Evolutionary conservation across 177 flowering plant species (phyloP), one percentile per base, ranked within the genome.

Genomic region (Telopea speciosissima): DNA sequence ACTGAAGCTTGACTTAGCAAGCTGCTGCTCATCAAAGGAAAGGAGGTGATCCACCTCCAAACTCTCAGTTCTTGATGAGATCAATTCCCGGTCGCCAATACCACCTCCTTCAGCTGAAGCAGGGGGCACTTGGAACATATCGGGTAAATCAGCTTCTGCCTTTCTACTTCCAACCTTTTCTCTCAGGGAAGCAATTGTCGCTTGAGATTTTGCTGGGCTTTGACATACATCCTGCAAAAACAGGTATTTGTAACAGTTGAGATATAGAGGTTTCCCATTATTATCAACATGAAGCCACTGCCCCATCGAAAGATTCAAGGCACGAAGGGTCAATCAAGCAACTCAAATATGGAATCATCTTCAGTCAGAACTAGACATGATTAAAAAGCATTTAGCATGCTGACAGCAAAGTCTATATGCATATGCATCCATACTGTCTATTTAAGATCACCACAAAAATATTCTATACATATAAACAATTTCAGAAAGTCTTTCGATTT

Each of bases 1-100:
- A 62, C 42, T 68, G 28, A 77, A 71, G 62, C 76, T 75, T 26
- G 75, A 75, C 68, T 68, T 58, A 28, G 45, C 73, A n/a, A n/a
- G n/a, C 1, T 79, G 74, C 40, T 76, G 78, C 58, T 81, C 82
- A 62, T 76, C 72, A 71, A 81, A 69, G 11, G 84, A 73, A 67
- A 83, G 77, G 21, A 86, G 80, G 60, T 72, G 75, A 2, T 84
- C 88, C 40, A 77, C 74, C 64, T 81, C 88, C 73, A 92, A 77
- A 78, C 90, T 89, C 72, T 87, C 86, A 64, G 95, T 87, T 72
- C 80, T 82, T 24, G 91, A 90, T 44, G 87, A 26, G 75, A 84
- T 85, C 40, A 85, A 74, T 49, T 81, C 87, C 61, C 67, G 71
- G 21, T 73, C 70, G 14, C 75, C 81, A n/a, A 62, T 60, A 17